Evolutionary conservation across 192 early-diverging fungal genomes (phyloP).

Genomic region (Coemansia sp.): DNA sequence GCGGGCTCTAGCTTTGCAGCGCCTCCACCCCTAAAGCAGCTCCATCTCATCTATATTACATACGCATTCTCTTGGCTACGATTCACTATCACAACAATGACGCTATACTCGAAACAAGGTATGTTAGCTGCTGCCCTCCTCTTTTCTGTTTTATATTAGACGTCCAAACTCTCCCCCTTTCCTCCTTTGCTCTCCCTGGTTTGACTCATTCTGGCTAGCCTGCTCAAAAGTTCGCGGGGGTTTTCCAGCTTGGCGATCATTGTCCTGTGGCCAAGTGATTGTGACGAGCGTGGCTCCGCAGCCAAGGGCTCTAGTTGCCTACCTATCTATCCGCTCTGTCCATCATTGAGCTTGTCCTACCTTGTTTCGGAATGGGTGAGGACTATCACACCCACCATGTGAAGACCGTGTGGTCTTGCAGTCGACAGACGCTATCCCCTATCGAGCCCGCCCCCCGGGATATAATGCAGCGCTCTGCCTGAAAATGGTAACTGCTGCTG

Average conservation of each 20-base stretch:
- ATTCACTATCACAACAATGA: conserved; percentile 23
- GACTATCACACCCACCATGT: not conserved
- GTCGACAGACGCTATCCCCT: not conserved
- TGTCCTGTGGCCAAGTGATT: not conserved
- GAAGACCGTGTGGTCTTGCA: not conserved
- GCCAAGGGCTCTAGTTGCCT: not conserved
- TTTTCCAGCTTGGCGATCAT: not conserved
- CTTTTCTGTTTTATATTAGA: not conserved
- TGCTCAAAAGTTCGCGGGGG: not conserved
- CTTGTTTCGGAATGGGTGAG: not conserved
- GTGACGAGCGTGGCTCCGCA: conserved; percentile 5
- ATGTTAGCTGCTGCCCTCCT: not conserved
- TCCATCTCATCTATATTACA: conserved; percentile 5
- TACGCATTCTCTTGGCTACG: conserved; percentile 2
- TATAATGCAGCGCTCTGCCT: not conserved
- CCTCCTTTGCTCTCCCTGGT: not conserved
- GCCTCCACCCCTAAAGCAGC: conserved; percentile 9
- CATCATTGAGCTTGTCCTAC: not conserved
- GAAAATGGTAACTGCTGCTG: conserved; percentile 11
- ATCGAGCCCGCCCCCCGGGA: not conserved
- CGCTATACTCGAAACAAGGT: conserved; percentile 52
- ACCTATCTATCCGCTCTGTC: not conserved
- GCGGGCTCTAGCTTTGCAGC: not conserved
- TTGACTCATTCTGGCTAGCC: not conserved
- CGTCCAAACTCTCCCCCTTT: not conserved